Base-by-base conservation (phyloP, 2,329 filamentous ascomycete genomes). In the Trichophaea hybrida region DNA sequence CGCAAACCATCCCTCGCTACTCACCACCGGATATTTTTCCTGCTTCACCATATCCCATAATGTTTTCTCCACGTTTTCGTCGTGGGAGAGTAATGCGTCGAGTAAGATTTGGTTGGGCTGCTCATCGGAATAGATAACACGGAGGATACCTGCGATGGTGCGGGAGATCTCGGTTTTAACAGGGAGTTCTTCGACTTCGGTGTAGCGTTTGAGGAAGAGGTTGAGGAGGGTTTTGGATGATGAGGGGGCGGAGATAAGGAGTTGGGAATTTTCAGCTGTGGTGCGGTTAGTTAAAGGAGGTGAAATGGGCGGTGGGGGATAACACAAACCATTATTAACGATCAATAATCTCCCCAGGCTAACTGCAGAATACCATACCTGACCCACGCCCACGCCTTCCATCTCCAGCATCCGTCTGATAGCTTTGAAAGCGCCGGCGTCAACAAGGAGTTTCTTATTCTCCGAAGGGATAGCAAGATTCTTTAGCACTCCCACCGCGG, bases 1-100 rank as follows among this genome's bases (percentile, higher is more conserved):
- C 12, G 74, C 74, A 67, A 77, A 76, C 72, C 75, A 75, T 1
- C 74, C 75, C 66, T 77, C 75, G 53, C 74, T 75, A 24, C 73
- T 70, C 50, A 77, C 71, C 37, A 76, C 72, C 17, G 74, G 73
- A 73, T 75, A 77, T 59, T 75, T 72, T 4, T 72, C 71, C 59
- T 77, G 74, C 2, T 70, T 70, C 24, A 75, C 67, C 73, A 77
- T 75, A 32, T 71, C 70, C 50, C 70, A 72, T 6, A 75, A 60
- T 12, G 69, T 67, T 0, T 70, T 59, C 38, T 72, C 66, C 4
- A 46, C 44, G 2, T 61, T 55, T 5, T 68, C 67, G 34, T 13
- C 31, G 38, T 55, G 53, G 12, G 35, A n/a, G 8, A 55, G 24
- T 4, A 55, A 24, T n/a, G 10, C 8, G 32, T 40, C 37, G 38